Base-by-base conservation (phyloP, 208 protist species). In the Acanthamoeba castellanii region DNA sequence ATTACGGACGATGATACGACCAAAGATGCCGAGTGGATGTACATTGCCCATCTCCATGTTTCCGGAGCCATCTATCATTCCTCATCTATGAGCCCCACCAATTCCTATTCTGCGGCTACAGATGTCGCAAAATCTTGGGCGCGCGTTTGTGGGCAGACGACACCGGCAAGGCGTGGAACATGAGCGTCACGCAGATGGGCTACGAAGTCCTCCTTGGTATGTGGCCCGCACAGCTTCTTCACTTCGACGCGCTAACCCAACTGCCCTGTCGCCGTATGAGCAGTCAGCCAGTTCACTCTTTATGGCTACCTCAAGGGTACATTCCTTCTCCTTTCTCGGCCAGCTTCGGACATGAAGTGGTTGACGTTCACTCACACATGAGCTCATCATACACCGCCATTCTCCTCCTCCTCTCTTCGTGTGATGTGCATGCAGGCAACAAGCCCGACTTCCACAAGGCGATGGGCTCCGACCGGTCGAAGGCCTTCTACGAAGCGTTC, bases 401-500 rank as follows among this genome's bases (percentile, higher is more conserved):
- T 11, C 4, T 11, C 11, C 7, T 14, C 47, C 9, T 6, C 1
- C 18, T 20, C 52, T 57, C 52, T 9, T 82, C n/a, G 6, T 84
- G 9, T 0, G 5, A 16, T 9, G 52, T 42, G 37, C 18, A 14
- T 27, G 7, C 90, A 94, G 92, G 92, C 22, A 96, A 85, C 34
- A 97, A 97, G 88, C 96, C 96, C 11, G 96, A 97, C 50, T 97
- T 96, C 52, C 96, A 97, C 74, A 74, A 85, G 27, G 95, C 96
- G 11, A 95, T 95, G 70, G 20, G 27, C 6, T 55, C 96, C 25
- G 95, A 96, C 30, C 3, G 74, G 81, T 32, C 93, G 14, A 96
- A 96, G 68, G 42, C 11, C 27, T 96, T 96, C 81, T 97, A 96
- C 76, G 30, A 81, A 42, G 55, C 91, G 0, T 96, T 97, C 61